Evolutionary conservation across 2,329 filamentous ascomycete genomes (phyloP), one percentile per base, ranked within the genome.

Genomic region (Paecilomyces niveus): DNA sequence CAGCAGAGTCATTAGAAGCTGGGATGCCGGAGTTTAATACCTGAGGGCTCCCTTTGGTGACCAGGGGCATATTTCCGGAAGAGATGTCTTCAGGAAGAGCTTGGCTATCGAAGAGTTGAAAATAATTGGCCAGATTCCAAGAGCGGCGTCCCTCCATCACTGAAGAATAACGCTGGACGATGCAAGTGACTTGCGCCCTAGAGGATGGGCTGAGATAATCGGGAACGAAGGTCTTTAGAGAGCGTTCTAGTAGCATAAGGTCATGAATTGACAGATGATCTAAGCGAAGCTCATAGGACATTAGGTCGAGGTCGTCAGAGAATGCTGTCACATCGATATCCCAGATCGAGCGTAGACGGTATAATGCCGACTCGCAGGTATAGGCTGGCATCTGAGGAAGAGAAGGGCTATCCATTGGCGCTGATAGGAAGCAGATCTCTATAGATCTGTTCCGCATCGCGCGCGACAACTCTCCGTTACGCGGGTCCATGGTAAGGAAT

Each of bases 401-500:
- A 18, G 59, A 57, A 18, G 39, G 8, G n/a, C 62, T 53, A 13
- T 62, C 62, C 8, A 63, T 32, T 33, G 76, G 72, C 1, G 74
- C 74, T 3, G 76, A 68, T 62, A 86, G 80, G 53, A 99, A 79
- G 67, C 87, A 94, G 9, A 99, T 88, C 74, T 99, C 95, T 26
- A 97, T 83, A 54, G 92, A 92, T 72, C 94, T 85, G 74, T 99
- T 99, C 58, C 95, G 83, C 94, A 99, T 99, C 0, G 94, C 94
- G 62, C 94, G 84, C 3, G 94, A 99, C 8, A 99, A 80, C 72
- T 99, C 94, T 18, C 94, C 95, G 72, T 96, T 90, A 54, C 88
- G 85, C 53, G 94, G 87, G 72, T 99, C 93, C 79, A 96, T 89
- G 0, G 93, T 97, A 70, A 99, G 78, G 74, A 99, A 97, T 21